phyloP scores from a whole-genome alignment of 148 eudicot species.

The Agrostemma githago region DNA sequence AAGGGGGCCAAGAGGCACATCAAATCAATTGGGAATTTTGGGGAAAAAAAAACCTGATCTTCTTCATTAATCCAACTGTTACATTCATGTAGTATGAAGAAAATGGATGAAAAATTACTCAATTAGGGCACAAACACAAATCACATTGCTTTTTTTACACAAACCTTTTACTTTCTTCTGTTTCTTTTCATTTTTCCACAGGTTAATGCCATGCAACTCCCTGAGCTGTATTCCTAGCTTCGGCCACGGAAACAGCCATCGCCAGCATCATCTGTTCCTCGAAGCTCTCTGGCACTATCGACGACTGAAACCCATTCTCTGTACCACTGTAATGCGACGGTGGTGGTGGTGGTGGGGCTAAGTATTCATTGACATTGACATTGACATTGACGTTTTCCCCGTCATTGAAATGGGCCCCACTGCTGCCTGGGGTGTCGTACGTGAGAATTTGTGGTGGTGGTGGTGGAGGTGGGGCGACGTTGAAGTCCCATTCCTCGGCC shows the following conservation, averaged over 20 bases:
- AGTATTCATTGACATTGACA: constrained; percentile 9
- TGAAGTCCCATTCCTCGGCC: constrained; percentile 46
- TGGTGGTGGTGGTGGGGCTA: constrained; percentile 19
- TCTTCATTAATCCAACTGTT: neutral
- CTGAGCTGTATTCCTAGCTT: constrained; percentile 51
- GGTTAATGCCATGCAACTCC: constrained; percentile 73
- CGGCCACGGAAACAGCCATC: constrained; percentile 94
- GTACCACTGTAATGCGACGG: constrained; percentile 30
- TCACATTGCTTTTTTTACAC: neutral
- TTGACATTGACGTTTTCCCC: constrained; percentile 8
- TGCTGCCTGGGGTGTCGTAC: constrained; percentile 20
- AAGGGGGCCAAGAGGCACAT: neutral
- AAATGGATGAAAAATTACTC: neutral
- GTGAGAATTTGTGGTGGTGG: constrained; percentile 15
- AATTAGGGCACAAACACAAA: neutral
- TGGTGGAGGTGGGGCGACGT: constrained; percentile 27
- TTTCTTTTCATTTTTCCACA: neutral
- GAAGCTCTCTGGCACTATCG: constrained; percentile 66
- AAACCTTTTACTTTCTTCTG: neutral
- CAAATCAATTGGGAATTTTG: neutral
- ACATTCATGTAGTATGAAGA: neutral
- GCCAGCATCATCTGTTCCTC: constrained; percentile 99
- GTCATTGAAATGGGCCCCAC: constrained; percentile 21
- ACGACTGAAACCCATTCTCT: constrained; percentile 31
- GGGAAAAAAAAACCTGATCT: neutral